Evolutionary conservation across 352 stramenopile genomes (phyloP), one percentile per base, ranked within the genome.

Genomic region (Phytopythium oedochilum): DNA sequence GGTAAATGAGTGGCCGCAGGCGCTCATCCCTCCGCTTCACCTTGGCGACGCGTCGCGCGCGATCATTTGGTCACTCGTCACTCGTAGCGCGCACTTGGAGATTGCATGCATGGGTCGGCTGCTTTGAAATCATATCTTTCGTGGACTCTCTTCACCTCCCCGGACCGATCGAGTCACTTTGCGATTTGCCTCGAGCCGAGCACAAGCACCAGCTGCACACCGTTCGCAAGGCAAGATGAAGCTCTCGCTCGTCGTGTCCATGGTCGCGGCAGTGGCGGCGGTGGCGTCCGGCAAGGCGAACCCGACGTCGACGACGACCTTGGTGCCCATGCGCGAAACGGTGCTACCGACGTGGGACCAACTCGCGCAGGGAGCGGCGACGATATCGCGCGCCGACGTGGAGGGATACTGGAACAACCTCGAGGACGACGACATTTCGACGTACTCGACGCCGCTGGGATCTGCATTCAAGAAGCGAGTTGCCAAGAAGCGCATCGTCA

Each of bases 311-410:
- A 35, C 43, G 43, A 31, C 23, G 5, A 14, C 23, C 9, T 6
- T 50, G 1, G 20, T 53, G 28, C 28, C 46, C 3, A 53, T 53
- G 46, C 46, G 29, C 17, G 46, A 53, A 2, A 53, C 46, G 46
- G 29, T 53, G 28, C 10, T 53, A 18, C 46, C 46, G n/a, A 29
- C 26, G 46, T 53, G 28, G 28, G n/a, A 17, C 28, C n/a, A 26
- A 3, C 1, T 53, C 18, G 3, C 28, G 4, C 10, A 28, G 1
- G 18, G 46, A 5, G 46, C 28, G n/a, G 17, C n/a, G 0, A 28
- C n/a, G 3, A 18, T 53, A 3, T 10, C 15, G 46, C 28, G 28
- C 28, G 10, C 29, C 18, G 14, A 5, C 17, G 46, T 53, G 31
- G 6, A 20, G 1, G 5, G 18, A 2, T 53, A 53, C 46, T 40